Evolutionary conservation across 179 eudicot genomes (phyloP).

Genomic region (Actinidia chinensis): DNA sequence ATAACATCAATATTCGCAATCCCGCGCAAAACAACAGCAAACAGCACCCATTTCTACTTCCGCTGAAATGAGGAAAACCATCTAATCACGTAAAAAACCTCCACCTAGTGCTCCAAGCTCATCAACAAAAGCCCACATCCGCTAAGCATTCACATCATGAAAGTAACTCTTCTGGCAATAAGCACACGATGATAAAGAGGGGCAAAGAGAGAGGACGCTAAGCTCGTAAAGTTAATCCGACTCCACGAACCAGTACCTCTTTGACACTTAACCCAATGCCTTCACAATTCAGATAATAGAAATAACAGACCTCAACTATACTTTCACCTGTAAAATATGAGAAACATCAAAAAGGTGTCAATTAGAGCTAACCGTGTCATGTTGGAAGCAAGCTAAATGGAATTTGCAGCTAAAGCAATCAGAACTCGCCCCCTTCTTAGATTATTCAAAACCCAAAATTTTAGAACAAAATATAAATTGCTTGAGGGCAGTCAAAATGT

Average conservation of each 20-base stretch:
- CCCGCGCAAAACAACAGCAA: constrained; percentile 87
- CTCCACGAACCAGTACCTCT: constrained; percentile 51
- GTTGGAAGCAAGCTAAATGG: not conserved
- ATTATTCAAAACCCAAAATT: not conserved
- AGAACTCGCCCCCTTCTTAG: not conserved
- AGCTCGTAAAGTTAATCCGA: constrained; percentile 34
- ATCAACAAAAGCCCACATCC: not conserved
- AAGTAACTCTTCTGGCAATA: not conserved
- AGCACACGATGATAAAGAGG: not conserved
- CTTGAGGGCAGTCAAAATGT: not conserved
- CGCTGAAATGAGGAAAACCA: not conserved
- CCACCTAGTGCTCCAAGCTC: constrained; percentile 13
- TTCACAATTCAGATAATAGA: not conserved
- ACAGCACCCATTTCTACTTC: constrained; percentile 71
- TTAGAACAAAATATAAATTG: not conserved
- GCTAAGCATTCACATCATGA: constrained; percentile 2
- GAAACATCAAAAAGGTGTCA: not conserved
- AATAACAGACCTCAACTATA: not conserved
- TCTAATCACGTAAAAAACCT: not conserved
- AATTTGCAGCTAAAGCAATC: not conserved
- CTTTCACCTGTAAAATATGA: not conserved
- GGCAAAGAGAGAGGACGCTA: constrained; percentile 45
- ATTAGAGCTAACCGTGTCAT: not conserved
- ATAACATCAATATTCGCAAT: constrained; percentile 71
- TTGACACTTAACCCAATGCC: constrained; percentile 17